Evolutionary conservation across 768 basidiomycete species (phyloP), one percentile per base, ranked within the genome.

Genomic region (Tylopilus cervinicoccineus): DNA sequence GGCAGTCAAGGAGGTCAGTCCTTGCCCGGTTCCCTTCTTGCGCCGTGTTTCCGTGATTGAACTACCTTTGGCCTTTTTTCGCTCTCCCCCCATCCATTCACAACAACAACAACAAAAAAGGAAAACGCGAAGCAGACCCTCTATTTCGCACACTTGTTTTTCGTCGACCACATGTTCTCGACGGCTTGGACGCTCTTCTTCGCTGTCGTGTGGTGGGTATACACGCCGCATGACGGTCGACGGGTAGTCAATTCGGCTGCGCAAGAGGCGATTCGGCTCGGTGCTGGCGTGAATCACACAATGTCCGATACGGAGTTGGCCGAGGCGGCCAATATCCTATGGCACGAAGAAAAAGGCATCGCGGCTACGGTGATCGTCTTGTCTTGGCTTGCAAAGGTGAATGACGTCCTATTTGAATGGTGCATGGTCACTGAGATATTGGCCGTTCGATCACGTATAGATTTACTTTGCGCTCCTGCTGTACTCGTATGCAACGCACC

Each of bases 171-270:
- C 68, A 66, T 96, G 48, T 72, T 99, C 51, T 86, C 84, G 14
- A 93, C 94, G 1, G 71, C 85, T 0, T 97, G 91, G 87, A 94
- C 93, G n/a, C 76, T 87, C 34, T 88, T 89, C 62, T 98, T 99
- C 54, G 88, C 84, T 32, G 77, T 91, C 19, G 71, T 77, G 33
- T 99, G 94, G 95, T 99, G 92, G 86, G 68, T 81, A 28, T 87
- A 87, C 70, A 88, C 83, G 2, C 88, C 93, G 1, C 96, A 99
- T 62, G 93, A 99, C 58, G 96, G 96, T 6, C 76, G 75, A 20
- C 80, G 83, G 2, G 78, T 81, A 28, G 78, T 79, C 53, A 90
- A 95, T 65, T 97, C 93, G 2, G 75, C 77, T 24, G 95, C 96
- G 10, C 96, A 99, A 68, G 71, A 89, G 63, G 86, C 83, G 34